A percentile compares a stretch with the other conserved stretches of the same genome.
phyloP scores from a whole-genome alignment of 495 filamentous ascomycete species.

The Neurospora pannonica region DNA sequence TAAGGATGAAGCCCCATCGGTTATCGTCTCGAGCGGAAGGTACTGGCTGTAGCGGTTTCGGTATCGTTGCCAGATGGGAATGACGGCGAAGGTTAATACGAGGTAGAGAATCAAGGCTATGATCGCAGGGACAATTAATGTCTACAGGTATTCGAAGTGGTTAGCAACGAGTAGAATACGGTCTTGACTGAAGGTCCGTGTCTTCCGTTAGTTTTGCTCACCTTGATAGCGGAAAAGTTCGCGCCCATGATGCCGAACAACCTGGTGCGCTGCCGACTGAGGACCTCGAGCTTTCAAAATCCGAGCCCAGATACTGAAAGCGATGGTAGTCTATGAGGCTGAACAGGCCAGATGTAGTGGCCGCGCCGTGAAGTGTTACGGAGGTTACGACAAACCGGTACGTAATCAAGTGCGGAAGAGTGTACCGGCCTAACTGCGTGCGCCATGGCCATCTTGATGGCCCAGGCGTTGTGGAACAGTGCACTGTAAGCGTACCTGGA shows the following conservation, averaged over 20 bases:
- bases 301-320: neutral
- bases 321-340: neutral
- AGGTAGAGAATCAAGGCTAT: slow-evolving; percentile 72
- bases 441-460: neutral
- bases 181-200: neutral
- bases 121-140: slow-evolving; percentile 64
- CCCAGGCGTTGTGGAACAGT: neutral
- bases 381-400: neutral
- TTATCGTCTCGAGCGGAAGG: slow-evolving; percentile 56
- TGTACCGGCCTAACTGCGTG: neutral
- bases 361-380: neutral
- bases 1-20: slow-evolving; percentile 49
- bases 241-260: slow-evolving; percentile 22
- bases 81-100: slow-evolving; percentile 54
- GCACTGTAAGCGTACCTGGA: neutral
- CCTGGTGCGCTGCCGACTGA: neutral
- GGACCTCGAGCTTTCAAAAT: neutral
- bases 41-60: slow-evolving; percentile 65
- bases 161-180: neutral
- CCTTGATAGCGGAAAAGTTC: slow-evolving; percentile 38
- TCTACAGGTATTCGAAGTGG: slow-evolving; percentile 37
- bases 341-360: neutral
- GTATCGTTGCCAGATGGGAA: slow-evolving; percentile 70
- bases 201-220: slow-evolving; percentile 10
- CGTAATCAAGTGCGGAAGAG: neutral